phyloP scores from a whole-genome alignment of 352 stramenopile genomes.

The Globisporangium yorkense region DNA sequence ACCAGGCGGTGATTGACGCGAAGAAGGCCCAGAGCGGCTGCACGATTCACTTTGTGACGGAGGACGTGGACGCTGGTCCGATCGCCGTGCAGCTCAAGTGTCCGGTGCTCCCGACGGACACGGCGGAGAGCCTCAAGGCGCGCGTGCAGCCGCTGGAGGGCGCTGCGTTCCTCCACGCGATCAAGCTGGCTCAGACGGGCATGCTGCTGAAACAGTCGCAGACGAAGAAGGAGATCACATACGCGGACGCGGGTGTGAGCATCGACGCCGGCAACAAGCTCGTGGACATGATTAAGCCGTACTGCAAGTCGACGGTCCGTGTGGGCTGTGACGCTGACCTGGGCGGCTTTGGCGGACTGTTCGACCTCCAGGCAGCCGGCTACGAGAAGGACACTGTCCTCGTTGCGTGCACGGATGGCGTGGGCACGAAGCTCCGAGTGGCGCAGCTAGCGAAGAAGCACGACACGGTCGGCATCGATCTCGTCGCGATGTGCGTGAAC shows the following conservation, averaged over 20 bases:
- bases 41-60: constrained; percentile 98
- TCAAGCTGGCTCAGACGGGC: constrained; percentile 71
- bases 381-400: constrained; percentile 97
- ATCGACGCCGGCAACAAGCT: constrained; percentile 97
- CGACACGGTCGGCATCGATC: constrained; percentile 96
- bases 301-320: constrained; percentile 95
- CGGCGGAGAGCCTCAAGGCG: constrained; percentile 94
- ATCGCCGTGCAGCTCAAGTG: constrained; percentile 96
- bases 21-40: constrained; percentile 95
- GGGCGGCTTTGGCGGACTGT: constrained; percentile 96
- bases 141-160: constrained; percentile 98
- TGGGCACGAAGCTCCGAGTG: constrained; percentile 97
- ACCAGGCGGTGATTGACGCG: constrained; percentile 96
- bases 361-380: constrained; percentile 96
- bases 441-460: constrained; percentile 89
- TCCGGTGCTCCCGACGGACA: constrained; percentile 87
- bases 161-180: constrained; percentile 85
- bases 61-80: constrained; percentile 96
- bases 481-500: constrained; percentile 99
- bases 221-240: constrained; percentile 91
- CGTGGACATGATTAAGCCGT: constrained; percentile 97
- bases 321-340: constrained; percentile 95
- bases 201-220: constrained; percentile 46
- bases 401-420: constrained; percentile 96
- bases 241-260: constrained; percentile 96